Evolutionary conservation across 768 basidiomycete genomes (phyloP).

Genomic region (Mycena haematopus): DNA sequence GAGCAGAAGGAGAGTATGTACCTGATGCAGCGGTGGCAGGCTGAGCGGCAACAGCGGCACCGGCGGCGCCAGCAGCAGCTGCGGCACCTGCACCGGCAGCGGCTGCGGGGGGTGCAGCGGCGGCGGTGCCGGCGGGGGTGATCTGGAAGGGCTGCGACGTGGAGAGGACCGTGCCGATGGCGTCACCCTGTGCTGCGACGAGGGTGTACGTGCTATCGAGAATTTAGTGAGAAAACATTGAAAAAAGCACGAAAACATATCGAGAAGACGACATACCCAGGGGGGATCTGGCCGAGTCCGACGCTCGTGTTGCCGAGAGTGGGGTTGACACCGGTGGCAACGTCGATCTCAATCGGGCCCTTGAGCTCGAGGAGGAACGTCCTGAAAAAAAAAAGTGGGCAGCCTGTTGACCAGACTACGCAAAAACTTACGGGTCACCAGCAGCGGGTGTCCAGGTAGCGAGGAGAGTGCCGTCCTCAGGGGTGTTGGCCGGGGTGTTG

Average conservation of each 20-base stretch:
- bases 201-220: constrained; percentile 13
- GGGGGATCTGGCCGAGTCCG: constrained; percentile 6
- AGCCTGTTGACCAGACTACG: too few relatives aligned
- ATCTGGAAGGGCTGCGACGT: background rate
- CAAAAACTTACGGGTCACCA: constrained; percentile 21
- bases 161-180: background rate
- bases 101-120: background rate
- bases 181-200: background rate
- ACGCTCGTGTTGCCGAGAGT: background rate
- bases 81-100: background rate
- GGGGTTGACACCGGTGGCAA: constrained; percentile 4
- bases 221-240: background rate
- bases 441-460: constrained; percentile 15
- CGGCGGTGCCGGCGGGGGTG: background rate
- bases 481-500: constrained; percentile 17
- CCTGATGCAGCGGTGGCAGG: too few relatives aligned
- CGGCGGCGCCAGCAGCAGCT: background rate
- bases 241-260: too few relatives aligned
- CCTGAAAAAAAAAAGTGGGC: too few relatives aligned
- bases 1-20: too few relatives aligned
- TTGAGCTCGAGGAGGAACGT: background rate
- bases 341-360: background rate
- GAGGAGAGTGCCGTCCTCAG: constrained; percentile 1
- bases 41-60: background rate
- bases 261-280: constrained; percentile 3